A percentile compares a stretch with the other conserved stretches of the same genome.
Evolutionary conservation across 2,329 filamentous ascomycete genomes (phyloP).

Genomic region (Colletotrichum sp.): DNA sequence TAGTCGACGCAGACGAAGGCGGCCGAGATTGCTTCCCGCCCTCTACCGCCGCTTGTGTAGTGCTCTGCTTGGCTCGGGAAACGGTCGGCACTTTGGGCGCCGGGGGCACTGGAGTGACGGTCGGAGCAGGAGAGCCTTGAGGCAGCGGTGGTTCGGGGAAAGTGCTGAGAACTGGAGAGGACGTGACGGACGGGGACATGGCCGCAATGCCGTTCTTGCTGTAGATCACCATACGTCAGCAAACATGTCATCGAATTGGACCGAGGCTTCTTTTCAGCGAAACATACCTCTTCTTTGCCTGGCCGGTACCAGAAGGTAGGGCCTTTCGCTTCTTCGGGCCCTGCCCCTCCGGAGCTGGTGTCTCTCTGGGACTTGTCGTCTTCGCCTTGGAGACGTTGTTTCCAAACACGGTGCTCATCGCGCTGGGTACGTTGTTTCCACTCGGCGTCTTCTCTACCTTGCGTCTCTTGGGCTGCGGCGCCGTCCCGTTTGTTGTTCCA

Average conservation of each 20-base stretch:
- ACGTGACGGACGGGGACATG: slow-evolving; percentile 73
- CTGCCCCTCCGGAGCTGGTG: slow-evolving; percentile 64
- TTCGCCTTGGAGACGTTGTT: slow-evolving; percentile 59
- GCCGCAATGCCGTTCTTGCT: slow-evolving; percentile 46
- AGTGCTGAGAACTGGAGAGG: slow-evolving; percentile 76
- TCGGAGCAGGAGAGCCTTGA: slow-evolving; percentile 66
- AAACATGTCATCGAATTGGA: not conserved
- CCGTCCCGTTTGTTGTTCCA: slow-evolving; percentile 51
- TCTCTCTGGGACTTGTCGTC: slow-evolving; percentile 70
- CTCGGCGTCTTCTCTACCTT: slow-evolving; percentile 75
- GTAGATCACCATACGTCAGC: slow-evolving; percentile 21
- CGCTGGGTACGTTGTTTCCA: slow-evolving; percentile 62
- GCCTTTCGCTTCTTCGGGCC: slow-evolving; percentile 75
- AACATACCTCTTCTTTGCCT: slow-evolving; percentile 76
- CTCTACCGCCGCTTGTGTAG: slow-evolving; percentile 65
- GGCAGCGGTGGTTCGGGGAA: slow-evolving; percentile 65
- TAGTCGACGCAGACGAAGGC: slow-evolving; percentile 62
- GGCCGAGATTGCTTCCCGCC: slow-evolving; percentile 57
- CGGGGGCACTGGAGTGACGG: slow-evolving; percentile 18
- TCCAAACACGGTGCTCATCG: slow-evolving; percentile 65
- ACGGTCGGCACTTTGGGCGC: slow-evolving; percentile 51
- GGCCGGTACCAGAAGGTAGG: slow-evolving; percentile 68
- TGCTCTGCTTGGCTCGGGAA: slow-evolving; percentile 78
- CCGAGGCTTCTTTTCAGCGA: not conserved
- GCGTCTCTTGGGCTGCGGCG: slow-evolving; percentile 73